Evolutionary conservation across 768 basidiomycete species (phyloP).

Genomic region (Suillus variegatus): DNA sequence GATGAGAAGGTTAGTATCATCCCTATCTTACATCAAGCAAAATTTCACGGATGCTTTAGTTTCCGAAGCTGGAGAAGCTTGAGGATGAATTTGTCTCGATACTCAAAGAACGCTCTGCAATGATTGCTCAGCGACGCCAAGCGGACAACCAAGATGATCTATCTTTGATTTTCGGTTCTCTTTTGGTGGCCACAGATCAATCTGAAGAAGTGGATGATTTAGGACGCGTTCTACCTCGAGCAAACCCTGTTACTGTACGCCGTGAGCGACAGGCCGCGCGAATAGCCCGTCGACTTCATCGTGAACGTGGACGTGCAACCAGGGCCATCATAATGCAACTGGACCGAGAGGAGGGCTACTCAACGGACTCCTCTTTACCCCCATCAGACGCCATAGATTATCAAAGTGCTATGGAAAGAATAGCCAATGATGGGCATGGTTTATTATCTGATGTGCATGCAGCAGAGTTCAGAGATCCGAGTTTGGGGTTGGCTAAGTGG

Average conservation of each 20-base stretch:
- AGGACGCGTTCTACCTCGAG: constrained; percentile 50
- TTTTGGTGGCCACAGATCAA: constrained; percentile 35
- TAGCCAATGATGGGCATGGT: constrained; percentile 51
- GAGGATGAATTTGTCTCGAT: constrained; percentile 76
- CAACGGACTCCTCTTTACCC: constrained; percentile 78
- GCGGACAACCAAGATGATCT: constrained; percentile 84
- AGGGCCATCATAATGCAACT: constrained; percentile 15
- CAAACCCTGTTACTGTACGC: constrained; percentile 46
- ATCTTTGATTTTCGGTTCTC: constrained; percentile 61
- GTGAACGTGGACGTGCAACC: constrained; percentile 35
- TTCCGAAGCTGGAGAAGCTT: constrained; percentile 72
- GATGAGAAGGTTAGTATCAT: constrained; percentile 72
- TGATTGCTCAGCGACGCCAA: constrained; percentile 67
- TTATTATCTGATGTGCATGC: constrained; percentile 82
- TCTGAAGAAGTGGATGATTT: constrained; percentile 61
- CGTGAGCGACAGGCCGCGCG: constrained; percentile 64
- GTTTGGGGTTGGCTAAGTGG: constrained; percentile 63
- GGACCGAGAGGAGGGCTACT: constrained; percentile 73
- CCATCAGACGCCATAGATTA: constrained; percentile 73
- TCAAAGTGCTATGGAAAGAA: constrained; percentile 53
- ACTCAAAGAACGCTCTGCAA: constrained; percentile 69
- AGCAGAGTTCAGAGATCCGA: constrained; percentile 82
- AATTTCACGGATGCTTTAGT: constrained; percentile 45
- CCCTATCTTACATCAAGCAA: background rate
- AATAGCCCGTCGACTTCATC: constrained; percentile 50